Percentiles rank a stretch among this genome's conserved stretches.
phyloP scores from a whole-genome alignment of 805 yeast species.

The Candida incommunis region DNA sequence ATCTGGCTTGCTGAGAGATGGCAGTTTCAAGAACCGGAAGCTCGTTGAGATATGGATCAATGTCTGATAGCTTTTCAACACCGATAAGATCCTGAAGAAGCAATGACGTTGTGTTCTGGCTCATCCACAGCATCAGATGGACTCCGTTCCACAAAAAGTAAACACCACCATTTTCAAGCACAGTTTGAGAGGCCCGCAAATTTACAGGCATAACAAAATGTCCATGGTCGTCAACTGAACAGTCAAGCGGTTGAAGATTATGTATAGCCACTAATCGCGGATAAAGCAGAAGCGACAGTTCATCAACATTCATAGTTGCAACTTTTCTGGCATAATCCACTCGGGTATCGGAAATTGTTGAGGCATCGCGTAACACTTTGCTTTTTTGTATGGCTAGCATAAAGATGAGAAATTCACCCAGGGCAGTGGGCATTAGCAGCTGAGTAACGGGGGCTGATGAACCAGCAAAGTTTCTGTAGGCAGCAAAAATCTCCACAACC shows the following conservation, averaged over 20 bases:
- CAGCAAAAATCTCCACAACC: slow-evolving; percentile 40
- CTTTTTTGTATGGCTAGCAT: slow-evolving; percentile 58
- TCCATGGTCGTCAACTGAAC: slow-evolving; percentile 24
- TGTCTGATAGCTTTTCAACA: slow-evolving; percentile 23
- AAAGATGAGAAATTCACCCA: slow-evolving; percentile 56
- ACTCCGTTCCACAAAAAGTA: slow-evolving; percentile 64
- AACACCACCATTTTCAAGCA: slow-evolving; percentile 53
- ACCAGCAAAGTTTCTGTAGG: slow-evolving; percentile 36
- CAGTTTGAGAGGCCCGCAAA: slow-evolving; percentile 29
- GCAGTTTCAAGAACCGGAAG: slow-evolving; percentile 60
- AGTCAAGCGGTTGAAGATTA: slow-evolving; percentile 43
- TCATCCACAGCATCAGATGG: slow-evolving; percentile 47
- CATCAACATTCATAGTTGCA: slow-evolving; percentile 38
- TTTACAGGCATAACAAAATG: slow-evolving; percentile 36
- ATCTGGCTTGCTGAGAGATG: slow-evolving; percentile 53
- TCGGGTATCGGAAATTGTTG: slow-evolving; percentile 44
- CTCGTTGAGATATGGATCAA: slow-evolving; percentile 38
- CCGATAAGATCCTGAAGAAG: slow-evolving; percentile 69
- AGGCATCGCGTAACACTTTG: slow-evolving; percentile 39
- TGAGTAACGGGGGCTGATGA: slow-evolving; percentile 35
- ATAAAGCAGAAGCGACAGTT: slow-evolving; percentile 51
- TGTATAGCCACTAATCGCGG: slow-evolving; percentile 73
- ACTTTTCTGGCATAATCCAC: slow-evolving; percentile 39
- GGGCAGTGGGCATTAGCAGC: slow-evolving; percentile 67
- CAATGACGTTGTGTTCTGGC: slow-evolving; percentile 49